Conservation (phyloP, 345 rosid species). For the Microthlaspi erraticum region DNA sequence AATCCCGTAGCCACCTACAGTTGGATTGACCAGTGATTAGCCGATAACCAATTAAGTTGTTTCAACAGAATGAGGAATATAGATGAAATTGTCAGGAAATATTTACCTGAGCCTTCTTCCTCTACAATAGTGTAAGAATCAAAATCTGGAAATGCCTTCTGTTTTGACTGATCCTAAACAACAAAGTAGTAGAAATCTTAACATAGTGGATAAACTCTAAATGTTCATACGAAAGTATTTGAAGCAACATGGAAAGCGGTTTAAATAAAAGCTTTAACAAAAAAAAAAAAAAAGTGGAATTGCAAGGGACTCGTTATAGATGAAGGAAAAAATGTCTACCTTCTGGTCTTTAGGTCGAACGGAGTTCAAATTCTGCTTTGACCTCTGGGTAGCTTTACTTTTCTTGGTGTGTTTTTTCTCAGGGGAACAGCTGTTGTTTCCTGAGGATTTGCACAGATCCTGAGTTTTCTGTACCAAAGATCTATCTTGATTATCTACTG, state of each 20-base stretch:
- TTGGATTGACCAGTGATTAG: constrained; percentile 31
- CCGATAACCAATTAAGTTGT: constrained; percentile 6
- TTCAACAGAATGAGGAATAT: neutral
- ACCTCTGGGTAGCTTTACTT: constrained; percentile 46
- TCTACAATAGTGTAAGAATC: constrained; percentile 75
- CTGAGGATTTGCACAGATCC: constrained; percentile 45
- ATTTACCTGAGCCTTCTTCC: constrained; percentile 93
- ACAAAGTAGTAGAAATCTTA: constrained; percentile 11
- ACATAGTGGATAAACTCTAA: constrained; percentile 8
- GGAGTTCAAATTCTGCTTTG: constrained; percentile 43
- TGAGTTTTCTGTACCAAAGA: constrained; percentile 43
- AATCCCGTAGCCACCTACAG: constrained; percentile 91
- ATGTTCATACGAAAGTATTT: neutral
- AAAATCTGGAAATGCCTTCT: constrained; percentile 64
- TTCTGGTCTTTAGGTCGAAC: constrained; percentile 48
- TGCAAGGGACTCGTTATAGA: constrained; percentile 45
- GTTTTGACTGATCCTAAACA: constrained; percentile 56
- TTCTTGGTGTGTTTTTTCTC: constrained; percentile 49
- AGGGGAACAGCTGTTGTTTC: constrained; percentile 43
- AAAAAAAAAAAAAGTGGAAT: neutral
- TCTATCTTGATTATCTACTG: constrained; percentile 35
- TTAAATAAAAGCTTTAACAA: constrained; percentile 1
- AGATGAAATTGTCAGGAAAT: neutral
- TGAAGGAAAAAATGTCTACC: constrained; percentile 43
- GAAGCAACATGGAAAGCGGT: neutral